phyloP scores from a whole-genome alignment of 2,329 filamentous ascomycete species.

The Cordyceps tenuipes region DNA sequence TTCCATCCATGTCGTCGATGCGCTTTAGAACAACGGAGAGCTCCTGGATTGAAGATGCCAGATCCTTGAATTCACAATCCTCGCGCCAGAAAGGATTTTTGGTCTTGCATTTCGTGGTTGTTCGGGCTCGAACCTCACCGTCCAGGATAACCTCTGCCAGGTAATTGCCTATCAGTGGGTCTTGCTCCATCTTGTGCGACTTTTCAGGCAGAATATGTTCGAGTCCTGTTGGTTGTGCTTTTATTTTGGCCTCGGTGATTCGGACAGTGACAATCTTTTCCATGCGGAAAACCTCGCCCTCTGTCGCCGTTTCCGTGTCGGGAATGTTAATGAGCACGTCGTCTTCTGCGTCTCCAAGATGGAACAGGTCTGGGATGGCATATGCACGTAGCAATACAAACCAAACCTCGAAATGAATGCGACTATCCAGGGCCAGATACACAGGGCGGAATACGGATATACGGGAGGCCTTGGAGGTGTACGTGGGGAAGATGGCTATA shows the following conservation, averaged over 20 bases:
- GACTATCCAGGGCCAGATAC: slow-evolving; percentile 77
- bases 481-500: slow-evolving; percentile 91
- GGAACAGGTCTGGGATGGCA: slow-evolving; percentile 85
- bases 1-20: slow-evolving; percentile 30
- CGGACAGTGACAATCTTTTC: slow-evolving; percentile 53
- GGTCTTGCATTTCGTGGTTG: slow-evolving; percentile 61
- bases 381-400: slow-evolving; percentile 87
- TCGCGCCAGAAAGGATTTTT: slow-evolving; percentile 77
- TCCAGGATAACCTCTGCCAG: slow-evolving; percentile 73
- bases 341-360: slow-evolving; percentile 39
- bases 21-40: slow-evolving; percentile 66
- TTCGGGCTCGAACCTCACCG: slow-evolving; percentile 69
- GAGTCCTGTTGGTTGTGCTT: slow-evolving; percentile 23
- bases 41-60: slow-evolving; percentile 60
- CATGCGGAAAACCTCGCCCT: slow-evolving; percentile 48
- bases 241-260: slow-evolving; percentile 55
- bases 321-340: slow-evolving; percentile 35
- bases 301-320: slow-evolving; percentile 30
- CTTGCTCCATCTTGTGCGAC: slow-evolving; percentile 22
- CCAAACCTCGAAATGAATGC: slow-evolving; percentile 95
- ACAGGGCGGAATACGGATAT: slow-evolving; percentile 77
- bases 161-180: slow-evolving; percentile 56
- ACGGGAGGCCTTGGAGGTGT: slow-evolving; percentile 64
- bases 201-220: slow-evolving; percentile 19
- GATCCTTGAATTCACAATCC: slow-evolving; percentile 66